Percentiles rank a stretch among this genome's conserved stretches.
Evolutionary conservation across 75 land plant species (phyloP).

Genomic region (Ceratopteris richardii): DNA sequence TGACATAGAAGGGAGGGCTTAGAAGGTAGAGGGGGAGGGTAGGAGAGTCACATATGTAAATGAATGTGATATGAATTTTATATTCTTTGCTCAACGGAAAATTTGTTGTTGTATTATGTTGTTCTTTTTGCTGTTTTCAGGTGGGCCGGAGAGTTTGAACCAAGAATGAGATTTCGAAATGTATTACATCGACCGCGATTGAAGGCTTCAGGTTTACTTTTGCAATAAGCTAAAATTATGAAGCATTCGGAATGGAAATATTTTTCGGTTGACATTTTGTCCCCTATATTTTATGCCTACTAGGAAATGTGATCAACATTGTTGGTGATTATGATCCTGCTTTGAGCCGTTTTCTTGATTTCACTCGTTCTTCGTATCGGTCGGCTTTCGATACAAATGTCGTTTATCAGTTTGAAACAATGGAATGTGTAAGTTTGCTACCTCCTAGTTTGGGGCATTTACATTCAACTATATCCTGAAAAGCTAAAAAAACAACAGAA

Average conservation of each 20-base stretch:
- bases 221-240: background rate
- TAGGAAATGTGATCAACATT: slow-evolving; percentile 84
- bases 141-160: slow-evolving; percentile 93
- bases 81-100: no score
- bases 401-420: slow-evolving; percentile 94
- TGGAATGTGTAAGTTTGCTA: slow-evolving; percentile 94
- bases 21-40: no score
- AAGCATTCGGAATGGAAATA: background rate
- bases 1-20: no score
- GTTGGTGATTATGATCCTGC: slow-evolving; percentile 84
- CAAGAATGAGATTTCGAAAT: slow-evolving; percentile 78
- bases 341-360: slow-evolving; percentile 74
- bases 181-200: slow-evolving; percentile 84
- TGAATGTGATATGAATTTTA: no score
- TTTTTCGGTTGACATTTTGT: no score
- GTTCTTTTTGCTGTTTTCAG: no score
- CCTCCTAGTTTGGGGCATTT: no score
- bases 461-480: background rate
- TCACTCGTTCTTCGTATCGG: slow-evolving; percentile 69
- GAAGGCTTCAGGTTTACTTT: slow-evolving; percentile 53
- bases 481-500: background rate
- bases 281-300: slow-evolving; percentile 2
- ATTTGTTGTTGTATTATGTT: no score
- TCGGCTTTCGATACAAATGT: slow-evolving; percentile 89
- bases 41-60: no score